Evolutionary conservation across 2,329 filamentous ascomycete genomes (phyloP).

Genomic region (Hypoxylon sp.): DNA sequence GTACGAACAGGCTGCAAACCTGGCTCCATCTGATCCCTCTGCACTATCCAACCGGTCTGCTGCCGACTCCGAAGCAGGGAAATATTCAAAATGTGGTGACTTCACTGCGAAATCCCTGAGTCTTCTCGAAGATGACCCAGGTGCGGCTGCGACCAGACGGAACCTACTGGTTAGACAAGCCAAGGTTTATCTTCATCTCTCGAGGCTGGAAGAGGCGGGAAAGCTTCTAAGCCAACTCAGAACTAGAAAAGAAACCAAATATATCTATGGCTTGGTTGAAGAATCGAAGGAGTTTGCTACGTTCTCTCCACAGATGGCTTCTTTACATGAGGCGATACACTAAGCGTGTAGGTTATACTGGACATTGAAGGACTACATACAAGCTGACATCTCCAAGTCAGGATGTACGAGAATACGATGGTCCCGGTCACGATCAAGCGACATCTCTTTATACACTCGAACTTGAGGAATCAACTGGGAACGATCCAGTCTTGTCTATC

Average conservation of each 20-base stretch:
- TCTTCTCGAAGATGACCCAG: constrained; percentile 12
- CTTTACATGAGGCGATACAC: constrained; percentile 29
- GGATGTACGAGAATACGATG: constrained; percentile 35
- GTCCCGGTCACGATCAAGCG: constrained; percentile 34
- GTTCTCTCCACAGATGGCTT: constrained; percentile 1
- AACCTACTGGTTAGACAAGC: constrained; percentile 36
- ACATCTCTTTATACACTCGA: constrained; percentile 32
- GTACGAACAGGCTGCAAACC: constrained; percentile 32
- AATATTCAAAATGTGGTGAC: constrained; percentile 36
- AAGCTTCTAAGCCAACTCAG: constrained; percentile 17
- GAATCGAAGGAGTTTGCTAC: constrained; percentile 2
- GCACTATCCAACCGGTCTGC: constrained; percentile 42
- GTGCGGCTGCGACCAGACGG: neutral
- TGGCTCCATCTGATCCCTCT: constrained; percentile 33
- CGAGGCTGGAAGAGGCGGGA: constrained; percentile 15
- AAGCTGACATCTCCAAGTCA: constrained; percentile 31
- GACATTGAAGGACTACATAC: neutral
- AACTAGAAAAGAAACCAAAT: constrained; percentile 17
- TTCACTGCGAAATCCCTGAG: constrained; percentile 23
- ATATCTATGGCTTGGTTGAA: constrained; percentile 13
- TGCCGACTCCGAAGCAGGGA: constrained; percentile 39
- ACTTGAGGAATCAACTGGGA: constrained; percentile 26
- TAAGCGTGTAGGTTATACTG: constrained; percentile 30
- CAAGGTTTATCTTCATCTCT: constrained; percentile 35
- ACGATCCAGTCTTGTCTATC: constrained; percentile 39